Evolutionary conservation across 179 eudicot genomes (phyloP).

Genomic region (Carnegiea gigantea): DNA sequence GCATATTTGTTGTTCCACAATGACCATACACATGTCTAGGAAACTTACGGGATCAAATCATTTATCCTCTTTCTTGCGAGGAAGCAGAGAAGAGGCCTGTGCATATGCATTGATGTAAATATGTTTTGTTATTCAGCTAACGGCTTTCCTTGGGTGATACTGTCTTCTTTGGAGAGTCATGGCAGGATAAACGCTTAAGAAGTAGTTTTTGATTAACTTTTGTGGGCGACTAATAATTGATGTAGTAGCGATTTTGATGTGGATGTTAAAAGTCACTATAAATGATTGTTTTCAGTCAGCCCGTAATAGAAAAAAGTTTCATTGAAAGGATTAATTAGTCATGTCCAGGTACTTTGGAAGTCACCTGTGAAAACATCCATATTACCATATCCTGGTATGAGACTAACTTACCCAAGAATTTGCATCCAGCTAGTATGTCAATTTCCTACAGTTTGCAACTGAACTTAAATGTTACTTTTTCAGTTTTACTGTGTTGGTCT

Average conservation of each 20-base stretch:
- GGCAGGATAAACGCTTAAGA: not conserved
- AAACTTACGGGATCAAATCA: slow-evolving; percentile 86
- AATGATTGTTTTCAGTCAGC: not conserved
- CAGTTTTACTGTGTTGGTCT: not conserved
- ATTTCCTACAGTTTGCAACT: not conserved
- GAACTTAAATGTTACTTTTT: not conserved
- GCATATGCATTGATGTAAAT: slow-evolving; percentile 34
- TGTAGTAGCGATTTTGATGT: not conserved
- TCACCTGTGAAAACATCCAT: not conserved
- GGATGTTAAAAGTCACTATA: not conserved
- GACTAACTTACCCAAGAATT: not conserved
- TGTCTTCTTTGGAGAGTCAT: not conserved
- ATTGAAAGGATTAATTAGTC: not conserved
- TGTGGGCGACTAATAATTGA: too few relatives aligned
- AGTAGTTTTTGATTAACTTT: not conserved
- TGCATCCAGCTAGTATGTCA: not conserved
- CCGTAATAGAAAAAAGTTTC: not conserved
- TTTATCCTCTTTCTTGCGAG: slow-evolving; percentile 75
- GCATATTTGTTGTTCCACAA: slow-evolving; percentile 85
- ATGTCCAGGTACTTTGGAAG: not conserved
- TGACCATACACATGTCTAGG: slow-evolving; percentile 94
- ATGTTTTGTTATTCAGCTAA: slow-evolving; percentile 2
- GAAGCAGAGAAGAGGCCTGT: slow-evolving; percentile 70
- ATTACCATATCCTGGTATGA: not conserved
- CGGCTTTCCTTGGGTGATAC: not conserved